Base-by-base conservation (phyloP, 129 eudicot genomes). In the Tagetes erecta region DNA sequence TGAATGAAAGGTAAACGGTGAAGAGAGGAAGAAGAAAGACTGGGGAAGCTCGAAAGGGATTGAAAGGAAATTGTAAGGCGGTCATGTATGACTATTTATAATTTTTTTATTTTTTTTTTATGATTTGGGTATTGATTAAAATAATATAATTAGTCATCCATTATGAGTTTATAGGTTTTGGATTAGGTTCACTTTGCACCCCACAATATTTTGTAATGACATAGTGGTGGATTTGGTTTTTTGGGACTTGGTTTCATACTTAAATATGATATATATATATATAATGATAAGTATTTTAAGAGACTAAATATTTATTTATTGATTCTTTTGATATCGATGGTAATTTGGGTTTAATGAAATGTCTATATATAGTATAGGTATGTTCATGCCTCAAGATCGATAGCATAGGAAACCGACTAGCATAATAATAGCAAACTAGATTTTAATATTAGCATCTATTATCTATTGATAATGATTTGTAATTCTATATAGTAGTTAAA, bases 51-150 rank as follows among this genome's bases (percentile, higher is more conserved):
- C 67, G 84, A 80, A 80, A 80, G 71, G 80, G 84, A 80, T 68
- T 69, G 84, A 80, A 69, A 75, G 84, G 80, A 80, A 75, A 46
- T 70, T 80, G 72, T 80, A 80, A 80, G 84, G 84, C 84, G 84
- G 84, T 80, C 84, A 64, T 72, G 11, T 47, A 80, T 75, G 80
- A 80, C 76, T 80, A 62, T 80, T 68, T 80, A 68, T 74, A 74
- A 57, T 46, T 71, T 69, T 3, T 31, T 77, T 37, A 33, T 59
- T 7, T 33, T 55, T 33, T 55, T 62, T 2, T 0, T 27, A 11
- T n/a, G 27, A 20, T 35, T 44, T 62, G 27, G 60, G 7, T 59
- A 39, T 71, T 41, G 1, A 14, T 44, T 68, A 8, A 35, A 50
- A 6, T 2, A 31, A 9, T 42, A 10, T 8, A 10, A 2, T 62